These are phyloP conservation scores for Solanum etuberosum DNA, from an alignment of 257 asterid species.

Conservation along the genomic window DNA sequence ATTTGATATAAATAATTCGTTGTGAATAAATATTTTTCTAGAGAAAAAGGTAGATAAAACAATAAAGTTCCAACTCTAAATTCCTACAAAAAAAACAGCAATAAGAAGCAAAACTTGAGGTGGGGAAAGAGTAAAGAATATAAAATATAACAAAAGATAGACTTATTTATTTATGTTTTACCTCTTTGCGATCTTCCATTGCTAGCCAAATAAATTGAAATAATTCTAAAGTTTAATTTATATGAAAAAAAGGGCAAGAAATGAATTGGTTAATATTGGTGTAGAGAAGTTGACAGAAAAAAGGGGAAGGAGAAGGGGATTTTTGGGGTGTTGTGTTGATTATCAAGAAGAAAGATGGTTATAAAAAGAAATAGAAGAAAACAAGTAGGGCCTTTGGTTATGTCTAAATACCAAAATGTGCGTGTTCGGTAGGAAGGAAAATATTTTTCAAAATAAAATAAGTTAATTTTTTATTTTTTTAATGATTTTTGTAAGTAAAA, in stretches of 20 bases:
- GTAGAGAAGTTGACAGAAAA: neutral
- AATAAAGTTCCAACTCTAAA: neutral
- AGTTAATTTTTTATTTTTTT: too few species aligned
- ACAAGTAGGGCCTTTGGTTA: neutral
- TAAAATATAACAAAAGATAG: neutral
- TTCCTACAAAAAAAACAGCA: neutral
- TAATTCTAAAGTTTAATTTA: neutral
- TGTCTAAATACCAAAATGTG: neutral
- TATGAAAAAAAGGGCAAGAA: neutral
- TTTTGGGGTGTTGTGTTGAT: neutral
- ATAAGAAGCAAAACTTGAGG: neutral
- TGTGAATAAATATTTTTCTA: neutral
- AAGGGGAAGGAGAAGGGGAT: neutral
- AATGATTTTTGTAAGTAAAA: too few species aligned
- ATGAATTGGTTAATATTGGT: neutral
- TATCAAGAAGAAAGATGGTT: neutral
- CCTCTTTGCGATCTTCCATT: slow-evolving; percentile 22
- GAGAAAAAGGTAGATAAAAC: neutral
- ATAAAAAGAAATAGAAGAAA: neutral
- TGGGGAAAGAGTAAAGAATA: neutral
- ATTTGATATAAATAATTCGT: neutral
- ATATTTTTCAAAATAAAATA: too few species aligned
- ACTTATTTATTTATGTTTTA: neutral
- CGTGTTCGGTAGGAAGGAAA: neutral
- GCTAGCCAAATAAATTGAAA: neutral